Base-by-base conservation (phyloP, 164 flowering plant genomes). In the Pachysandra terminalis region DNA sequence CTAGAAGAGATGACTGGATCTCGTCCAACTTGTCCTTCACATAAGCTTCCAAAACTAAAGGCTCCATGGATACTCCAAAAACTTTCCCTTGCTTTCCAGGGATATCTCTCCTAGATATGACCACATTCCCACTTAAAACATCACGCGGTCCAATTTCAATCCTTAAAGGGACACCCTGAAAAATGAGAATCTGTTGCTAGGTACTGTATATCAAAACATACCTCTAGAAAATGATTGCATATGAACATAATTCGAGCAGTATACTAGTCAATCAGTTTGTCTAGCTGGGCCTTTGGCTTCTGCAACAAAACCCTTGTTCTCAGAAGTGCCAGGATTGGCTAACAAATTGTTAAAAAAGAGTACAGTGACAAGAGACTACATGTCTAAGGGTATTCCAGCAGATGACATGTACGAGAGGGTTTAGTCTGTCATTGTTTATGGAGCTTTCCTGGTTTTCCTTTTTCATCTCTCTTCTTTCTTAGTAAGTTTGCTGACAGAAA, bases 131-230 rank as follows among this genome's bases (percentile, higher is more conserved):
- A 73, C 86, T 92, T 49, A 90, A 77, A 77, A 93, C 98, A 80
- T 93, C 97, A 58, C 95, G 94, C 32, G 99, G 99, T 71, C 98
- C 99, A 77, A 95, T 86, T 77, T 95, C 99, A 71, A 92, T 85
- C 77, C 99, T 87, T 35, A 95, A 59, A 71, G 98, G 98, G 26
- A 95, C 95, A 60, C 99, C 99, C 98, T 90, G 71, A 21, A 61
- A 27, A 74, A 66, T n/a, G 35, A 48, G 27, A 58, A 14, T 26
- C 40, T 55, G 32, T 69, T 19, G 24, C 32, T 48, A 58, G 19
- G 60, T 19, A 25, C 7, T 57, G 24, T 15, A 41, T 17, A 57
- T 9, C 9, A 23, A 45, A 45, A 23, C 51, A 26, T 14, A 24
- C 28, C 14, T 14, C 26, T 23, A 8, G 16, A 45, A 40, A 45